Percentiles rank a stretch among this genome's conserved stretches.
Conservation (phyloP, 2,329 filamentous ascomycete species). For the Incumbomyces lentus region DNA sequence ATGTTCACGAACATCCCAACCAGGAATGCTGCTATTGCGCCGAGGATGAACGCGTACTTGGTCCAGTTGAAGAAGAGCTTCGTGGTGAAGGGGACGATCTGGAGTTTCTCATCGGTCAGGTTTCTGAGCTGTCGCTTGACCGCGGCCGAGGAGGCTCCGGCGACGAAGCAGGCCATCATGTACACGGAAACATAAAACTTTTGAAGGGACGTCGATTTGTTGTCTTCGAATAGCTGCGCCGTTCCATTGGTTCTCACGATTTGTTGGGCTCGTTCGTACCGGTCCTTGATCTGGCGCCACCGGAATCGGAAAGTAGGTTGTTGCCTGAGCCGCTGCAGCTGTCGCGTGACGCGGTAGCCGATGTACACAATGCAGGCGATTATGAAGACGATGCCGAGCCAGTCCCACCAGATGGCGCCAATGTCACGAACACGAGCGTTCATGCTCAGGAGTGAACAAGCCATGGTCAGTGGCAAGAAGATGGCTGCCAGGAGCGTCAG, state of each 20-base stretch:
- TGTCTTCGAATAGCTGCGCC: not conserved
- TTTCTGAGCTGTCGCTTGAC: not conserved
- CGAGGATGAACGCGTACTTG: not conserved
- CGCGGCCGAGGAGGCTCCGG: not conserved
- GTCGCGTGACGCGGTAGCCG: not conserved
- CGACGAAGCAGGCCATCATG: not conserved
- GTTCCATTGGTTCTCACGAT: not conserved
- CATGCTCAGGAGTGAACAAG: constrained; percentile 3
- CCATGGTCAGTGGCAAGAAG: constrained; percentile 1
- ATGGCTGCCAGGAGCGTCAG: constrained; percentile 1
- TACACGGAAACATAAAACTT: not conserved
- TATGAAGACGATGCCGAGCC: constrained; percentile 2
- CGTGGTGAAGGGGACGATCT: not conserved
- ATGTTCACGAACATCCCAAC: not conserved
- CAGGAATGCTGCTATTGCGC: not conserved
- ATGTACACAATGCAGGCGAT: not conserved
- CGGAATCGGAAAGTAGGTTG: not conserved
- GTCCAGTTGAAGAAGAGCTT: not conserved
- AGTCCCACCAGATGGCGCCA: constrained; percentile 5
- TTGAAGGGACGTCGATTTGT: not conserved
- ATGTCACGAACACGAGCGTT: not conserved
- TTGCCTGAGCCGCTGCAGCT: not conserved
- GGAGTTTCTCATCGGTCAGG: not conserved
- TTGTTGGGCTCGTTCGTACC: not conserved
- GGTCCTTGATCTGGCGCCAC: not conserved